Conservation (phyloP, 305 asterid species). For the Euphrasia arctica region DNA sequence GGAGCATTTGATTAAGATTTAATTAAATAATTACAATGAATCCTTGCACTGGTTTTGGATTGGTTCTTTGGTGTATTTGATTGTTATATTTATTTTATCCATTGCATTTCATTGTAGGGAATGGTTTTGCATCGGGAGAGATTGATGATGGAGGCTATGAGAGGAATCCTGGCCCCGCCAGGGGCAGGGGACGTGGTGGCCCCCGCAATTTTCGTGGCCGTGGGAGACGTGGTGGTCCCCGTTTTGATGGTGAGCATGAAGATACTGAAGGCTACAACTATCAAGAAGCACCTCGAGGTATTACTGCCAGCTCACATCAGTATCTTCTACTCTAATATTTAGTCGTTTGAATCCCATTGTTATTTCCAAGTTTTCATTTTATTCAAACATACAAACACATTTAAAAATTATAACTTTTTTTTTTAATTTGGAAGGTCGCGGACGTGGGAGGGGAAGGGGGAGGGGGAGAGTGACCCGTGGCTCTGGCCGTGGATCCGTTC, state of each 20-base stretch:
- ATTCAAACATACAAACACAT: too few species aligned
- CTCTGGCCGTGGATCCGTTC: slow-evolving; percentile 46
- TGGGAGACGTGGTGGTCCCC: slow-evolving; percentile 44
- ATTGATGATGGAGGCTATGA: slow-evolving; percentile 60
- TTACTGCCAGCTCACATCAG: slow-evolving; percentile 13
- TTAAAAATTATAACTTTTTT: too few species aligned
- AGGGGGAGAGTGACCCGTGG: slow-evolving; percentile 29
- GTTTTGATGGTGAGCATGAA: slow-evolving; percentile 27
- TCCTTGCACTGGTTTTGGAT: too few species aligned
- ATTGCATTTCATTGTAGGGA: slow-evolving; percentile 31
- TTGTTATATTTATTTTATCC: background rate
- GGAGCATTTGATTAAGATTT: background rate
- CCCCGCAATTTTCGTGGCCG: slow-evolving; percentile 58
- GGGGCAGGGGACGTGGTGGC: slow-evolving; percentile 63
- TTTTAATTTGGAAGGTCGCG: slow-evolving; percentile 32
- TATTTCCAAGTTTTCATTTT: too few species aligned
- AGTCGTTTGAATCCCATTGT: too few species aligned
- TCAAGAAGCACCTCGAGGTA: slow-evolving; percentile 58
- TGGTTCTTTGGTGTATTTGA: background rate
- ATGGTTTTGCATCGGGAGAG: slow-evolving; percentile 43
- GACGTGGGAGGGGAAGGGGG: slow-evolving; percentile 42
- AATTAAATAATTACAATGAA: background rate
- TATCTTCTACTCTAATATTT: slow-evolving; percentile 6
- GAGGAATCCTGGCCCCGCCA: slow-evolving; percentile 36
- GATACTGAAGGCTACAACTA: slow-evolving; percentile 37